Conservation (phyloP, 768 basidiomycete genomes). For the Suillus cothurnatus region DNA sequence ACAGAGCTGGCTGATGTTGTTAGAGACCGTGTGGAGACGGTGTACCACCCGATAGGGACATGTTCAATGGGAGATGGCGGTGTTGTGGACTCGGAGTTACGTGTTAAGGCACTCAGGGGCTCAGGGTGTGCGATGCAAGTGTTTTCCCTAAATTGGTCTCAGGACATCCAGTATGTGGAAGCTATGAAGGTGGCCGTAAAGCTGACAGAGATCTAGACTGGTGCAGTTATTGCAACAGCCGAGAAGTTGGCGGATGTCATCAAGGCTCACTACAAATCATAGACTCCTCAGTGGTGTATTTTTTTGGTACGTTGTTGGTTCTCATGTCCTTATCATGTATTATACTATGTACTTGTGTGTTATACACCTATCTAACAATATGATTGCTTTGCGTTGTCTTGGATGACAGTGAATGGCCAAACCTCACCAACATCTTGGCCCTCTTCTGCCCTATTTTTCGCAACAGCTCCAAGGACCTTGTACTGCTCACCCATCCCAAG, state of each 20-base stretch:
- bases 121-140: conserved; percentile 50
- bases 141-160: conserved; percentile 45
- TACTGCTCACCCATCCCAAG: conserved; percentile 90
- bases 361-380: background rate
- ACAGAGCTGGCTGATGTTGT: conserved; percentile 38
- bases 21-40: conserved; percentile 37
- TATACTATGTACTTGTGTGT: background rate
- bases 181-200: background rate
- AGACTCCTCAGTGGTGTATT: background rate
- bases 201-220: conserved; percentile 23
- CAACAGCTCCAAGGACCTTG: conserved; percentile 65
- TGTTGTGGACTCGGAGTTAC: conserved; percentile 40
- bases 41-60: conserved; percentile 48
- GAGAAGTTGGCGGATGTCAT: conserved; percentile 38
- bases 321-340: background rate
- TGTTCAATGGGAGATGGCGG: conserved; percentile 41
- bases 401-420: conserved; percentile 34
- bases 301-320: background rate
- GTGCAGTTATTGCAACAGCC: conserved; percentile 32
- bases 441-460: conserved; percentile 21
- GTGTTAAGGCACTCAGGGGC: conserved; percentile 42
- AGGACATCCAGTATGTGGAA: conserved; percentile 45
- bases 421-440: conserved; percentile 15
- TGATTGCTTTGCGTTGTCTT: background rate
- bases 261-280: conserved; percentile 26